Evolutionary conservation across 495 filamentous ascomycete genomes (phyloP), one percentile per base, ranked within the genome.

Genomic region (Penicillium bovifimosum): DNA sequence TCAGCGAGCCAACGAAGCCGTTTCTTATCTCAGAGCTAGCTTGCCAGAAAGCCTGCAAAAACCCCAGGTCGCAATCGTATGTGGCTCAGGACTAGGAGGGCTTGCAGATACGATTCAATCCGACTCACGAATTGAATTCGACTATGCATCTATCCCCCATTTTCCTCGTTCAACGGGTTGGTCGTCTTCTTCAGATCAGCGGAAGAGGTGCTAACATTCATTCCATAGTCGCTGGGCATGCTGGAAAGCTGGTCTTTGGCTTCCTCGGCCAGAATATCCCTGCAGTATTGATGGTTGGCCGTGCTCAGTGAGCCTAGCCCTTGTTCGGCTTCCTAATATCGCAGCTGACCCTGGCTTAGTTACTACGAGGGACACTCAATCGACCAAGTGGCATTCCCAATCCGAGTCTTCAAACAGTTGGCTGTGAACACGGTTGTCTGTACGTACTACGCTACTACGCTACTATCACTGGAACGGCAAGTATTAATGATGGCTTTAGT

Each of bases 341-440:
- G 11, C 9, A 24, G n/a, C 40, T 50, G 41, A 52, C 35, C 7
- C 18, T 55, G 40, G 45, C 9, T 9, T 43, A 90, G 86, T 66
- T 90, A 84, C 65, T 91, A 87, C 64, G 87, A 91, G 70, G 87
- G 87, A 9, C 79, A 89, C 66, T 78, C 80, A 1, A 83, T 90
- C 62, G 75, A 86, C 39, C 70, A 73, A 41, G 75, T 87, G 16
- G 86, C 86, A 32, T 86, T 88, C 58, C 84, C 86, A 14, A 78
- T 86, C 18, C 79, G 87, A 20, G 81, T 89, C 10, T 82, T 90
- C 69, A 85, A 82, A 57, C 64, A 81, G 4, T 67, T 91, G 13
- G 86, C 85, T 6, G 74, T 88, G 36, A 69, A 83, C 47, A 83
- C 76, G 1, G 72, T 88, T 47, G 74, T 89, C 47, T 75, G 83